Conservation (phyloP, 2,329 filamentous ascomycete genomes). For the Stemphylium beticola region DNA sequence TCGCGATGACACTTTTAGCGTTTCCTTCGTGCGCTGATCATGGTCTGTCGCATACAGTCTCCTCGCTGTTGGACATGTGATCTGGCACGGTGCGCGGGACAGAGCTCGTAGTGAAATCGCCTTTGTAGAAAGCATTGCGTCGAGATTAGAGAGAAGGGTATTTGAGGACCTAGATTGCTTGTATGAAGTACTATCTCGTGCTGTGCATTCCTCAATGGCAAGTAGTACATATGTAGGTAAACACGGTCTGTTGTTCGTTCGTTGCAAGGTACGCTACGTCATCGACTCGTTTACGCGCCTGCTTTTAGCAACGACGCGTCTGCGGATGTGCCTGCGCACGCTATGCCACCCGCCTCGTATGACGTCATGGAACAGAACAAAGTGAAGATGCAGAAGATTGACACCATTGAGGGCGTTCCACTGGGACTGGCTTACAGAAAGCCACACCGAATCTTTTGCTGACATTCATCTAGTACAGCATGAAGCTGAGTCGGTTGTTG, state of each 20-base stretch:
- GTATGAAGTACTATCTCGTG: neutral
- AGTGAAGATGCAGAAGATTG: too few species aligned
- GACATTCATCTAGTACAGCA: too few species aligned
- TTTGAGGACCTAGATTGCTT: neutral
- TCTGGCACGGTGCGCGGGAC: conserved; percentile 9
- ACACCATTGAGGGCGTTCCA: too few species aligned
- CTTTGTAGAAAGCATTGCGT: conserved; percentile 16
- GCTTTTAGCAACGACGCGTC: conserved; percentile 10
- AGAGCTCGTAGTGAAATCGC: conserved; percentile 16
- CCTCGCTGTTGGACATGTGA: conserved; percentile 13
- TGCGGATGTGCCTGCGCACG: neutral
- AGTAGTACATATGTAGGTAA: conserved; percentile 1
- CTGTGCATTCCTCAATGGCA: too few species aligned
- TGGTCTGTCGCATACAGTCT: conserved; percentile 27
- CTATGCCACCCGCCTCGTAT: neutral
- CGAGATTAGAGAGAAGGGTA: neutral
- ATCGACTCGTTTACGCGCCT: conserved; percentile 19
- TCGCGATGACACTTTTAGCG: conserved; percentile 23
- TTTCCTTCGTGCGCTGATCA: conserved; percentile 27
- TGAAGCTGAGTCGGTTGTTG: too few species aligned
- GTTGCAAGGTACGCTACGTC: conserved; percentile 18
- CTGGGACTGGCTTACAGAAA: too few species aligned
- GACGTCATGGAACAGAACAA: neutral
- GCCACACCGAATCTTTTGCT: too few species aligned
- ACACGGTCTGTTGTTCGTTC: conserved; percentile 12